Conservation (phyloP, 306 rosid species). For the Cucumis sativus region DNA sequence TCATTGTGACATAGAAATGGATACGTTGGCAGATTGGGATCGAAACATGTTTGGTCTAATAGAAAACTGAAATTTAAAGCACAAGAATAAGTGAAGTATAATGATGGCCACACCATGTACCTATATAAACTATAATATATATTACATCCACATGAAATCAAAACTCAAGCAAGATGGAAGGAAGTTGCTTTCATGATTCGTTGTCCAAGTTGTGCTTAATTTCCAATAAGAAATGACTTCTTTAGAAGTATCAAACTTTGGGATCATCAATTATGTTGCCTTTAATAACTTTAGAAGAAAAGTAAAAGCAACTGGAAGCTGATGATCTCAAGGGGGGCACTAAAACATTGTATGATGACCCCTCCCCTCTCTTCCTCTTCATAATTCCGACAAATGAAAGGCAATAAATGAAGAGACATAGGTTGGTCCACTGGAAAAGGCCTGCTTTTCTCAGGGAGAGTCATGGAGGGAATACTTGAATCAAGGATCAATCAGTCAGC, state of each 20-base stretch:
- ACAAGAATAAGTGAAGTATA: not conserved
- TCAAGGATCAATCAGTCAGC: not conserved
- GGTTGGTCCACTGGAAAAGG: not conserved
- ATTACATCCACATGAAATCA: not conserved
- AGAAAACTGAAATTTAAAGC: not conserved
- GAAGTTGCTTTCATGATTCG: constrained; percentile 5
- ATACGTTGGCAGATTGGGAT: not conserved
- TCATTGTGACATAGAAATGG: not conserved
- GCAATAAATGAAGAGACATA: not conserved
- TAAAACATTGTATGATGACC: not conserved
- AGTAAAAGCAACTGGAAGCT: not conserved
- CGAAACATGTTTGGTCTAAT: not conserved
- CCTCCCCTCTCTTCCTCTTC: not conserved
- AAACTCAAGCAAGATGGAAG: not conserved
- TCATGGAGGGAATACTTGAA: not conserved
- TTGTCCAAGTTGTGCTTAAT: not conserved
- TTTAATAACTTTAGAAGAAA: constrained; percentile 1
- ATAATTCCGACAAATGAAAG: not conserved
- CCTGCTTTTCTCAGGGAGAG: not conserved
- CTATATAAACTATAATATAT: not conserved
- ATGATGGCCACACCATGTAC: not conserved
- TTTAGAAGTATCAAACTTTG: not conserved
- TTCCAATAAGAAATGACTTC: not conserved
- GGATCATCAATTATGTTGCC: constrained; percentile 3
- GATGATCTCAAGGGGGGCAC: not conserved